These are phyloP conservation scores for Hyphodiscus sp. DNA, from an alignment of 2,329 filamentous ascomycete genomes.

Conservation along the genomic window DNA sequence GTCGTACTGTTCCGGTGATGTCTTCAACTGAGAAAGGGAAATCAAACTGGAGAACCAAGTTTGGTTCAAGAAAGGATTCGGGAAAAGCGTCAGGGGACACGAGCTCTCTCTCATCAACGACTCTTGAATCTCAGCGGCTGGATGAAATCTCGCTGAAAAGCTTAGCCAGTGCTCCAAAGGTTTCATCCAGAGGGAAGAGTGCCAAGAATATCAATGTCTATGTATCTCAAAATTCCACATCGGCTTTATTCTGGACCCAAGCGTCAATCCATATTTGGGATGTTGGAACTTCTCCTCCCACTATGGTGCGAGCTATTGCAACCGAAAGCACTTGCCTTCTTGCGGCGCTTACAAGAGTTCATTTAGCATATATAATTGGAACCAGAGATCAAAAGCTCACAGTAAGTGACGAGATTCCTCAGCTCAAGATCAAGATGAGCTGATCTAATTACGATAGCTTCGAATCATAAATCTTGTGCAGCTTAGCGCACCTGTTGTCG, in stretches of 20 bases:
- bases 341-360: slow-evolving; percentile 32
- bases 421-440: too few relatives aligned
- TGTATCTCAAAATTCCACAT: slow-evolving; percentile 34
- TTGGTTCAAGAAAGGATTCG: slow-evolving; percentile 24
- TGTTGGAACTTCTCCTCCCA: slow-evolving; percentile 32
- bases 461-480: slow-evolving; percentile 33
- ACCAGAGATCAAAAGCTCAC: slow-evolving; percentile 37
- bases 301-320: slow-evolving; percentile 29
- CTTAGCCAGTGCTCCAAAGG: slow-evolving; percentile 28
- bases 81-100: slow-evolving; percentile 29
- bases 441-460: slow-evolving; percentile 24
- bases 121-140: slow-evolving; percentile 30
- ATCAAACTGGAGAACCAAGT: slow-evolving; percentile 29
- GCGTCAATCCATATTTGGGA: slow-evolving; percentile 35
- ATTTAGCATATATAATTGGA: slow-evolving; percentile 36
- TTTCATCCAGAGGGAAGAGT: slow-evolving; percentile 25
- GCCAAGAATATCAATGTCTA: slow-evolving; percentile 31
- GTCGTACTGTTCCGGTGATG: slow-evolving; percentile 10
- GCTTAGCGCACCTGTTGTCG: slow-evolving; percentile 27
- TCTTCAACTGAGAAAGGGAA: slow-evolving; percentile 23
- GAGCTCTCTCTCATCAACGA: slow-evolving; percentile 33
- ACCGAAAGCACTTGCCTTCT: slow-evolving; percentile 35
- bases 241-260: slow-evolving; percentile 36
- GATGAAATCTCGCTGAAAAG: slow-evolving; percentile 34
- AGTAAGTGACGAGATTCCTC: slow-evolving; percentile 22